A percentile compares a stretch with the other conserved stretches of the same genome.
These are phyloP conservation scores for Vigna unguiculata DNA, from an alignment of 306 rosid genomes.

Conservation along the genomic window DNA sequence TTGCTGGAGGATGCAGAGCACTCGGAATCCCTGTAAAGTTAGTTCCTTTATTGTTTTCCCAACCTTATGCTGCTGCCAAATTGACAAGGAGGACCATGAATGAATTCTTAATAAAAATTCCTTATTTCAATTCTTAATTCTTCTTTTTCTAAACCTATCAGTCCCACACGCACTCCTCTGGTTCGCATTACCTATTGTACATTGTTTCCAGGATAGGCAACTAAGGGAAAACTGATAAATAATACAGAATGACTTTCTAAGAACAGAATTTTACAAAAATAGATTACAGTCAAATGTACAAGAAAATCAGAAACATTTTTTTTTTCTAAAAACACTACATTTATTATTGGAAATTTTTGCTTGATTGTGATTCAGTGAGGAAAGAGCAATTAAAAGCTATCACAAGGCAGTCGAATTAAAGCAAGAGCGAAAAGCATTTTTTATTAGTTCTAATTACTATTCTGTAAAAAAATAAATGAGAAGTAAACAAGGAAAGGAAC, in stretches of 20 bases:
- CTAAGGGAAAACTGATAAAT: not conserved
- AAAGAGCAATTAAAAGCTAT: not conserved
- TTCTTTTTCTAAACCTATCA: too few species aligned
- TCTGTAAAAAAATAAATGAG: not conserved
- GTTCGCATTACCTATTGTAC: not conserved
- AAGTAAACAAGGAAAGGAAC: not conserved
- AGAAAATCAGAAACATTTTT: not conserved
- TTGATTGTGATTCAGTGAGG: not conserved
- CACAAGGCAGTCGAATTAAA: not conserved
- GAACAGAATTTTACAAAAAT: not conserved
- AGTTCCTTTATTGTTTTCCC: too few species aligned
- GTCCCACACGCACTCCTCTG: not conserved
- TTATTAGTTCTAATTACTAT: not conserved
- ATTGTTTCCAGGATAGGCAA: not conserved
- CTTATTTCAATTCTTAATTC: too few species aligned
- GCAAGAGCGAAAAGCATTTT: conserved; percentile 14
- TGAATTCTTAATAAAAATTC: too few species aligned
- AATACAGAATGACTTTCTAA: conserved; percentile 1
- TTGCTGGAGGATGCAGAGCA: too few species aligned
- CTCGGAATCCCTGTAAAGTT: too few species aligned
- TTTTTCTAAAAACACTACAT: not conserved
- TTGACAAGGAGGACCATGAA: too few species aligned
- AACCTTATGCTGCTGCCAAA: too few species aligned
- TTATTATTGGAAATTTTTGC: not conserved
- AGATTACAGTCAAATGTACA: not conserved